Base-by-base conservation (phyloP, 2,329 filamentous ascomycete genomes). In the Elsinoe batatas region DNA sequence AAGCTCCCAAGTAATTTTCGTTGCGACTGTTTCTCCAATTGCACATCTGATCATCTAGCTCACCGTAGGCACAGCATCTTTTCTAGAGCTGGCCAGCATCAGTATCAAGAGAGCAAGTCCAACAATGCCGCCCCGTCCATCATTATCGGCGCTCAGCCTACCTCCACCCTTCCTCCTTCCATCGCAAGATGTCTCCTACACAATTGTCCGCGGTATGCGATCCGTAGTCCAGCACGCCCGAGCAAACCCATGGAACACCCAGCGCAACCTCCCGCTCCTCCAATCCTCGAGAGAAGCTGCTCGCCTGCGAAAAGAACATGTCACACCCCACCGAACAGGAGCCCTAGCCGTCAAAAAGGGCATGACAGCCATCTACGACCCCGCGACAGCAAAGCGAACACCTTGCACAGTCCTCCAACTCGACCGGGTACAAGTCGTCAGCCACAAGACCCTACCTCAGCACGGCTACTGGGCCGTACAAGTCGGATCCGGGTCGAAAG, bases 381-480 rank as follows among this genome's bases (percentile, higher is more conserved):
- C 79, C 0, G 81, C 83, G 64, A 87, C 87, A 22, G 87, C 88
- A 63, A 80, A 79, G 61, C 84, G 91, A 61, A 86, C 84, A 57
- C 79, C 91, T 17, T 95, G 90, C 76, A 98, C 93, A 12, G 86
- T 98, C 54, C 79, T 98, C 57, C 91, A 97, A 74, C 79, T 98
- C 64, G 93, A 98, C 71, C 80, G 88, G 64, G 90, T 94, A 59
- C 87, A 97, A 73, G 90, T 96, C 7, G 76, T 96, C 37, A 84
- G 85, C 58, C 85, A 88, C 73, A 96, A 95, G 79, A 93, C 88
- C 60, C 76, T 83, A 33, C 76, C 83, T 60, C 76, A 79, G 66
- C 84, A 97, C 70, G 93, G 93, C 17, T 98, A 98, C 75, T 96
- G 82, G 78, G 93, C 91, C 13, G 90, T 97, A 12, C 91, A 96